These are phyloP conservation scores for Malassezia dermatis DNA, from an alignment of 1,284 basidiomycete species.

Conservation along the genomic window DNA sequence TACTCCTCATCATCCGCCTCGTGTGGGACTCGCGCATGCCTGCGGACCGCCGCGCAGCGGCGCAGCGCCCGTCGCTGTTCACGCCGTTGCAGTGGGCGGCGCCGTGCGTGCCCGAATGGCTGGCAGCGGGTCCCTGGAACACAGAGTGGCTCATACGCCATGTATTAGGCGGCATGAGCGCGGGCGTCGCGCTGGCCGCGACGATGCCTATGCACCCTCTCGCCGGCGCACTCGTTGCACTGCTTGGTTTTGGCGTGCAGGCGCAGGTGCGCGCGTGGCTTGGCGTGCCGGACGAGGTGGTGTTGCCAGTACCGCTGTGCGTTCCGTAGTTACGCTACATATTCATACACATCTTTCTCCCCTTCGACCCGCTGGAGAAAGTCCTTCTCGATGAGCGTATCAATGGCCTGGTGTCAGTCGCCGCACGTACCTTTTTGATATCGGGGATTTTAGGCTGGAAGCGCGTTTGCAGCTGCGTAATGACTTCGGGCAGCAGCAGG, in stretches of 20 bases:
- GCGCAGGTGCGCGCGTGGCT: neutral
- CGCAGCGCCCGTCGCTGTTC: neutral
- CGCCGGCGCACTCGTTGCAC: neutral
- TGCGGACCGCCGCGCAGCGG: neutral
- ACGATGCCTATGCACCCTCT: constrained; percentile 4
- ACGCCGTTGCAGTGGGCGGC: neutral
- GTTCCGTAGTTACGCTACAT: constrained; percentile 22
- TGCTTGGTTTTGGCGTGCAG: constrained; percentile 3
- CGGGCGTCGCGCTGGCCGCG: constrained; percentile 15
- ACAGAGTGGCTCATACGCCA: constrained; percentile 20
- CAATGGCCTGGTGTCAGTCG: constrained; percentile 61
- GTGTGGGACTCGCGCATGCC: constrained; percentile 15
- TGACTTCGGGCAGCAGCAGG: constrained; percentile 83
- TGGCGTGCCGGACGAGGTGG: neutral
- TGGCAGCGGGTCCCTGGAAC: neutral
- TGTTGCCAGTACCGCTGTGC: neutral
- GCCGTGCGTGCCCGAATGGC: neutral
- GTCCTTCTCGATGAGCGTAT: constrained; percentile 90
- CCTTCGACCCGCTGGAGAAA: constrained; percentile 87
- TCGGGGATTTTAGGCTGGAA: constrained; percentile 83
- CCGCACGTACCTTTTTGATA: constrained; percentile 54
- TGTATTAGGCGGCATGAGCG: constrained; percentile 19
- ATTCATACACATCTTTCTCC: constrained; percentile 40
- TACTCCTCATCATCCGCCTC: constrained; percentile 15
- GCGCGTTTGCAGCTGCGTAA: constrained; percentile 74